These are phyloP conservation scores for Oldenlandia corymbosa DNA, from an alignment of 257 asterid species.

Conservation along the genomic window DNA sequence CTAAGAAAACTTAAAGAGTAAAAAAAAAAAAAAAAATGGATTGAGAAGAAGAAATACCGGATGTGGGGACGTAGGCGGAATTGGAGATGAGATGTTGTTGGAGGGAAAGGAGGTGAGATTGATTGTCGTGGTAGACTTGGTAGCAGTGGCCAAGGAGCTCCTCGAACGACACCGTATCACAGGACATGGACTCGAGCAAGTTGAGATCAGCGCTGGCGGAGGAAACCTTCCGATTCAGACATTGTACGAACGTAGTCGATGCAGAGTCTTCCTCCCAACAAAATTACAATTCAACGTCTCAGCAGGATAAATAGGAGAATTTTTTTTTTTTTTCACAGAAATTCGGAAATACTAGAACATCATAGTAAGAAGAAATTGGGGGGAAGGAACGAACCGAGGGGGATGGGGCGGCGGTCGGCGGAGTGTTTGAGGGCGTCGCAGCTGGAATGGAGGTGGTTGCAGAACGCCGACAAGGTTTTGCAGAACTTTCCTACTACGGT, in stretches of 20 bases:
- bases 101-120: slow-evolving; percentile 44
- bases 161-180: slow-evolving; percentile 86
- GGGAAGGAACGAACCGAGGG: slow-evolving; percentile 44
- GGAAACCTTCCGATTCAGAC: slow-evolving; percentile 55
- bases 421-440: slow-evolving; percentile 73
- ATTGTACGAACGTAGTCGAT: slow-evolving; percentile 69
- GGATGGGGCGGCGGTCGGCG: slow-evolving; percentile 81
- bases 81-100: slow-evolving; percentile 42
- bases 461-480: slow-evolving; percentile 57
- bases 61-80: slow-evolving; percentile 25
- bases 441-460: slow-evolving; percentile 72
- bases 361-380: neutral
- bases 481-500: slow-evolving; percentile 54
- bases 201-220: slow-evolving; percentile 57
- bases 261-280: slow-evolving; percentile 58
- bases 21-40: too few relatives aligned
- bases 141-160: slow-evolving; percentile 91
- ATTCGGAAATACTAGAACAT: neutral
- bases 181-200: slow-evolving; percentile 82
- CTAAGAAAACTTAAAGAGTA: neutral
- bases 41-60: neutral
- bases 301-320: neutral
- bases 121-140: slow-evolving; percentile 69
- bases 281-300: neutral
- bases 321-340: neutral